Evolutionary conservation across 768 basidiomycete species (phyloP), one percentile per base, ranked within the genome.

Genomic region (Rhodosporidiobolus sp.): DNA sequence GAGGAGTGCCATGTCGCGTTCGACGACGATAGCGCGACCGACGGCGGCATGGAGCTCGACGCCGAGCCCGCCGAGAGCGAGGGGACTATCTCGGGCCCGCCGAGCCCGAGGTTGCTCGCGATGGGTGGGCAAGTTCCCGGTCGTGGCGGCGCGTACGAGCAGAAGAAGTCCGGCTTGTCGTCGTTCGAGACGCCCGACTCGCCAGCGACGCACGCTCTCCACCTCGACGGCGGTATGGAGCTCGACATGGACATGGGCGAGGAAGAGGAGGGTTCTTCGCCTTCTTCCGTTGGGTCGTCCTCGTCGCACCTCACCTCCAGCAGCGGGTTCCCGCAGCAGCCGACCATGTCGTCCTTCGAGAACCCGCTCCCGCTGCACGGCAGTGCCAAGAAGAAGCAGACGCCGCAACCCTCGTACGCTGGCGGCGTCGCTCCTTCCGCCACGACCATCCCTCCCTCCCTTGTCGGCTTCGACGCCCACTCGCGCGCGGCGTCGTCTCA

Each of bases 1-100:
- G 93, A 95, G 78, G 89, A 92, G 70, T 87, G 88, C 58, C 93
- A 95, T 80, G 90, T 94, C 70, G 63, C 76, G n/a, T 73, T 77
- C 52, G 77, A 76, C 59, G 74, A 74, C 63, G 72, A 73, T 48
- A 28, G 24, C 22, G 58, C 60, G 62, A 69, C 68, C 38, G 77
- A 75, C 54, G 71, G 65, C 50, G 65, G 69, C 22, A 70, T 72
- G 67, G 70, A 76, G 62, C 43, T 67, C 65, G 66, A 77, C 58
- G 59, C 68, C 53, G 66, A 67, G 30, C 63, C 20, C 32, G 75
- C 43, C 32, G 71, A 72, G 57, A 72, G 70, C 50, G 74, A 76
- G 38, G 71, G 70, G 7, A 76, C 74, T 22, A 67, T 76, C 56
- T 72, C 70, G 38, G 74, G 70, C 1, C 74, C 74, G 24, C 70